Evolutionary conservation across 108 stramenopile genomes (phyloP).

Genomic region (Heterococcus sp.): DNA sequence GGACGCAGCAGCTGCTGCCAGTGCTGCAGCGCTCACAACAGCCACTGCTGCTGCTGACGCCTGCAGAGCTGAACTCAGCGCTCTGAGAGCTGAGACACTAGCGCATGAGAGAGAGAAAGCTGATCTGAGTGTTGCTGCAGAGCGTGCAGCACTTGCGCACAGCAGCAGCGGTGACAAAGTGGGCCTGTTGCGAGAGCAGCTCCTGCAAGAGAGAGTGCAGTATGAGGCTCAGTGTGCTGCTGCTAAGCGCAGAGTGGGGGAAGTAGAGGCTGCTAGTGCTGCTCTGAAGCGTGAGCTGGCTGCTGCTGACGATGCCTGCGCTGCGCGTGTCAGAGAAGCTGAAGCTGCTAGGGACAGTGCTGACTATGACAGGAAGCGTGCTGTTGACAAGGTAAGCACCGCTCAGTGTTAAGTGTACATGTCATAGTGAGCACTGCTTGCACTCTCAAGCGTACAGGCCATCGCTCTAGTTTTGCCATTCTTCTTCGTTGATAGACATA

Average conservation of each 20-base stretch:
- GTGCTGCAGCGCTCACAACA: too few species aligned
- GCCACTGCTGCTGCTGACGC: too few species aligned
- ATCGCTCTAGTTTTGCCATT: too few species aligned
- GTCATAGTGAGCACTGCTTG: too few species aligned
- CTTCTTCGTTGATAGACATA: too few species aligned
- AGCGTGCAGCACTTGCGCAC: background rate
- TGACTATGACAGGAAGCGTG: background rate
- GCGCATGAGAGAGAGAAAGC: too few species aligned
- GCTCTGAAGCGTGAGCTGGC: constrained; percentile 16
- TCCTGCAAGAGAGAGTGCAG: background rate
- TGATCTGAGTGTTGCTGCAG: too few species aligned
- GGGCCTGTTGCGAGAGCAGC: background rate
- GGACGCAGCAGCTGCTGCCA: too few species aligned
- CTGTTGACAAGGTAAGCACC: background rate
- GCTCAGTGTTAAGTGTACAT: too few species aligned
- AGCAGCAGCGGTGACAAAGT: background rate
- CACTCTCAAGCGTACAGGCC: too few species aligned
- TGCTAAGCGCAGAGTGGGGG: background rate
- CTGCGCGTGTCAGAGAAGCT: background rate
- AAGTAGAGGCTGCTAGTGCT: constrained; percentile 19
- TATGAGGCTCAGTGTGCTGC: constrained; percentile 8
- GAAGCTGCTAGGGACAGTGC: background rate
- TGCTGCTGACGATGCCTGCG: constrained; percentile 2
- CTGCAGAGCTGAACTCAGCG: too few species aligned
- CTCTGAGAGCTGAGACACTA: too few species aligned